A percentile compares a stretch with the other conserved stretches of the same genome.
These are phyloP conservation scores for Pseudoturritis turrita DNA, from an alignment of 345 rosid species.

Conservation along the genomic window DNA sequence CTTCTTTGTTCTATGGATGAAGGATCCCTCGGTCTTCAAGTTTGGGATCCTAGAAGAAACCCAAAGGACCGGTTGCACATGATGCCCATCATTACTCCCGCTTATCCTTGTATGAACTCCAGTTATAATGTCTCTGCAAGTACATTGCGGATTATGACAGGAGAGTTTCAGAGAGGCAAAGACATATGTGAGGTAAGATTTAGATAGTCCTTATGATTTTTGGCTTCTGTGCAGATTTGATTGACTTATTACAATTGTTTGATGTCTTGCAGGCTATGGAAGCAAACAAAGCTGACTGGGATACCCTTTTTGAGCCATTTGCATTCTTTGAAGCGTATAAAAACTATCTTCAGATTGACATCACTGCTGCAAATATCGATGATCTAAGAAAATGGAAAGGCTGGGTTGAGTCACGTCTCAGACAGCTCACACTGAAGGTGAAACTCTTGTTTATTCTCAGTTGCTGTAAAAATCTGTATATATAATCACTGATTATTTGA, in stretches of 20 bases:
- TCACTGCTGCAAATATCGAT: constrained; percentile 74
- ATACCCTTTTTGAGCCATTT: constrained; percentile 78
- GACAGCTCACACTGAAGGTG: constrained; percentile 91
- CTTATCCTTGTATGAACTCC: constrained; percentile 96
- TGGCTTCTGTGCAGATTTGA: constrained; percentile 9
- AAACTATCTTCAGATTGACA: constrained; percentile 84
- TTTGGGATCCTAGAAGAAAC: constrained; percentile 97
- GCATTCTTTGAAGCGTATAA: constrained; percentile 93
- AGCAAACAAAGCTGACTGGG: constrained; percentile 73
- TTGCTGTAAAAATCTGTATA: not conserved
- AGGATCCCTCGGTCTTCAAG: constrained; percentile 84
- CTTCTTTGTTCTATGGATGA: constrained; percentile 88
- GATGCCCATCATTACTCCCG: constrained; percentile 99
- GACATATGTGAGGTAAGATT: constrained; percentile 87
- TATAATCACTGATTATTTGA: not conserved
- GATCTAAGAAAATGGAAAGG: constrained; percentile 96
- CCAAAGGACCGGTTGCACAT: constrained; percentile 76
- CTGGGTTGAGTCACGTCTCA: constrained; percentile 98
- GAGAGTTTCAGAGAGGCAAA: constrained; percentile 89
- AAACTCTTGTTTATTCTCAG: not conserved
- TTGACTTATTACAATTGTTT: not conserved
- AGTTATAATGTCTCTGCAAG: constrained; percentile 93
- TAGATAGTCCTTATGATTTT: not conserved
- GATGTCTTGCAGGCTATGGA: constrained; percentile 81
- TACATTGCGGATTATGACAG: constrained; percentile 84